Evolutionary conservation across 257 asterid genomes (phyloP).

Genomic region (Voacanga thouarsii): DNA sequence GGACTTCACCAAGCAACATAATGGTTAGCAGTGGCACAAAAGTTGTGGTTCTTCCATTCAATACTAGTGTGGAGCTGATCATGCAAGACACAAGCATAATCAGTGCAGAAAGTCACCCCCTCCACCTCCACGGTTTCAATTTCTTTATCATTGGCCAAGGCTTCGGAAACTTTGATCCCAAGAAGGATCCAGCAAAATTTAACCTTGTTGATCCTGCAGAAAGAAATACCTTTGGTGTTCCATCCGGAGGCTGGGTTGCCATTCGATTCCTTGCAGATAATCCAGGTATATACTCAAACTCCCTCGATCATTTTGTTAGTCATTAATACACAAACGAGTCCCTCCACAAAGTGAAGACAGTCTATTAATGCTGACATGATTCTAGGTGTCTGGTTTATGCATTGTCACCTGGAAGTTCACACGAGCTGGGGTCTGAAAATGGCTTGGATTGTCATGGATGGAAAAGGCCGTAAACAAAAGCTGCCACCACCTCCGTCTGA

Average conservation of each 20-base stretch:
- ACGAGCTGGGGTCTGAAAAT: slow-evolving; percentile 76
- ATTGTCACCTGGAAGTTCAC: slow-evolving; percentile 70
- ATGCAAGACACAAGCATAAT: slow-evolving; percentile 66
- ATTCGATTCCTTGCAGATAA: slow-evolving; percentile 61
- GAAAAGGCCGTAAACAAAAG: slow-evolving; percentile 49
- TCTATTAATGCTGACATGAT: not conserved
- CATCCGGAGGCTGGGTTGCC: slow-evolving; percentile 68
- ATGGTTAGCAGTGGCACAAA: slow-evolving; percentile 47
- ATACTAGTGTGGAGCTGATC: slow-evolving; percentile 50
- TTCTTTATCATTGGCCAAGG: slow-evolving; percentile 65
- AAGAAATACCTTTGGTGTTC: slow-evolving; percentile 62
- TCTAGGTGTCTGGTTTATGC: slow-evolving; percentile 72
- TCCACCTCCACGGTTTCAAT: slow-evolving; percentile 68
- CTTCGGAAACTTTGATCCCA: slow-evolving; percentile 49
- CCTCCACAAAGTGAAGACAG: too few species aligned
- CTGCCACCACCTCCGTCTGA: slow-evolving; percentile 66
- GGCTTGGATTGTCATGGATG: slow-evolving; percentile 68
- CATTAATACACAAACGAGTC: too few species aligned
- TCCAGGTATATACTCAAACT: slow-evolving; percentile 45
- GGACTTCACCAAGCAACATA: slow-evolving; percentile 42
- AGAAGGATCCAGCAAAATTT: slow-evolving; percentile 45
- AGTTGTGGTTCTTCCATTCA: slow-evolving; percentile 40
- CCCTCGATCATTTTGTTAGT: too few species aligned
- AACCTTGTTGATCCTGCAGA: slow-evolving; percentile 60
- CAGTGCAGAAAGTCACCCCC: slow-evolving; percentile 58